phyloP scores from a whole-genome alignment of 495 filamentous ascomycete species.

The Elaphomyces granulatus region DNA sequence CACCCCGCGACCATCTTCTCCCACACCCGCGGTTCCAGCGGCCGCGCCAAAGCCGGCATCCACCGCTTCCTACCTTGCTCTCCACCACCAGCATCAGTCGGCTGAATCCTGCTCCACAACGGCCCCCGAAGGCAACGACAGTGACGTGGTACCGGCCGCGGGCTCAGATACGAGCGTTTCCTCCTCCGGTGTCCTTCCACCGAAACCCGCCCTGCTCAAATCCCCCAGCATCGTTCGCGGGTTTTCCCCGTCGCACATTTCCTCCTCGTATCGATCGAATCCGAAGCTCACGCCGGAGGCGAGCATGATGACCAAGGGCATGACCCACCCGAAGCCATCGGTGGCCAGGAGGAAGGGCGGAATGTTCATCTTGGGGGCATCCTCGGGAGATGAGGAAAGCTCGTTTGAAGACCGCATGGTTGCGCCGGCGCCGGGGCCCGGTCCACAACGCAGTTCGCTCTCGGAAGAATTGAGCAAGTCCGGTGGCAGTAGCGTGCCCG shows the following conservation, averaged over 20 bases:
- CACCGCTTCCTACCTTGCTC: conserved; percentile 8
- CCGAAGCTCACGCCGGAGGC: conserved; percentile 36
- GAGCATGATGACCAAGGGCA: conserved; percentile 29
- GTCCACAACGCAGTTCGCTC: conserved; percentile 36
- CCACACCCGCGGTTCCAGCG: conserved; percentile 28
- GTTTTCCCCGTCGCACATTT: conserved; percentile 67
- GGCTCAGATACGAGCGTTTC: conserved; percentile 40
- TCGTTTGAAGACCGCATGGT: conserved; percentile 59
- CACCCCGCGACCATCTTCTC: conserved; percentile 26
- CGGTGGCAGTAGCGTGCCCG: conserved; percentile 10
- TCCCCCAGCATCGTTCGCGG: conserved; percentile 72
- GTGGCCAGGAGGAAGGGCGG: conserved; percentile 41
- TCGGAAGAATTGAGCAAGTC: conserved; percentile 37
- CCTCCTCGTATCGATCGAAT: conserved; percentile 56
- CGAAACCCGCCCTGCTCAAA: conserved; percentile 34
- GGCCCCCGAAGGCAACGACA: conserved; percentile 36
- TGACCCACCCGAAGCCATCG: conserved; percentile 31
- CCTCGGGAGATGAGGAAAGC: conserved; percentile 67
- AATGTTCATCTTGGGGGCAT: conserved; percentile 64
- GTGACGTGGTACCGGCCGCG: conserved; percentile 21
- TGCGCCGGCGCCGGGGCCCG: conserved; percentile 19
- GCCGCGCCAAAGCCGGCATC: conserved; percentile 15
- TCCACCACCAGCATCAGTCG: conserved; percentile 20
- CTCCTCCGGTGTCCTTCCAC: conserved; percentile 22
- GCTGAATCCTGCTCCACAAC: conserved; percentile 39